Conservation (phyloP, 805 yeast species). For the Kuraishia ogatae region DNA sequence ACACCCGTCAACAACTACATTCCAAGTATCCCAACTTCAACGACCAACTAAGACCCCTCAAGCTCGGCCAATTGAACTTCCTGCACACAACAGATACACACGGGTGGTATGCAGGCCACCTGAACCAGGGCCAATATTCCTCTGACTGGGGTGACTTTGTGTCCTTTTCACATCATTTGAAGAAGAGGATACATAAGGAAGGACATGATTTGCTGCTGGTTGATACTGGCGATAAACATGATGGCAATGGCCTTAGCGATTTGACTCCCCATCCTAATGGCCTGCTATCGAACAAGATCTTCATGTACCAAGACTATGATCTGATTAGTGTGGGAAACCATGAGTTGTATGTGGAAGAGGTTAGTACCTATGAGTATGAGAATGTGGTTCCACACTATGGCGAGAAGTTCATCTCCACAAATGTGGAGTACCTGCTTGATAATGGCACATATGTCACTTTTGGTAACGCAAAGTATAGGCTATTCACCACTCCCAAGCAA, state of each 20-base stretch:
- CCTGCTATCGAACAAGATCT: slow-evolving; percentile 46
- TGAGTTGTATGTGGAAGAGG: slow-evolving; percentile 67
- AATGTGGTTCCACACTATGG: slow-evolving; percentile 48
- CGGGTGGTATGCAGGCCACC: slow-evolving; percentile 93
- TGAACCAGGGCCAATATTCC: slow-evolving; percentile 64
- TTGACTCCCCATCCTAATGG: slow-evolving; percentile 69
- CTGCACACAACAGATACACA: slow-evolving; percentile 96
- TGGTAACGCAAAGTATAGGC: slow-evolving; percentile 54
- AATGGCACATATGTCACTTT: slow-evolving; percentile 46
- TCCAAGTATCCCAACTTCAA: slow-evolving; percentile 24
- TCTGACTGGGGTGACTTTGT: slow-evolving; percentile 92
- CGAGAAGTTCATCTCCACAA: slow-evolving; percentile 60
- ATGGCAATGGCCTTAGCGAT: slow-evolving; percentile 88
- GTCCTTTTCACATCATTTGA: slow-evolving; percentile 52
- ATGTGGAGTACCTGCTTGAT: slow-evolving; percentile 49
- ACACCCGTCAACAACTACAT: slow-evolving; percentile 19
- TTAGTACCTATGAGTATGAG: slow-evolving; percentile 58
- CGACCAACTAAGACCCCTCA: slow-evolving; percentile 40
- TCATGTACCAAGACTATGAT: slow-evolving; percentile 62
- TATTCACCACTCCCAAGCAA: slow-evolving; percentile 54
- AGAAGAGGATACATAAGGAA: slow-evolving; percentile 29
- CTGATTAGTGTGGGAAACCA: slow-evolving; percentile 85
- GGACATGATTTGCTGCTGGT: slow-evolving; percentile 62
- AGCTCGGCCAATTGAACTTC: slow-evolving; percentile 71
- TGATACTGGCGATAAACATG: slow-evolving; percentile 92